Evolutionary conservation across 2,329 filamentous ascomycete species (phyloP).

Genomic region (Colletotrichum costaricense): DNA sequence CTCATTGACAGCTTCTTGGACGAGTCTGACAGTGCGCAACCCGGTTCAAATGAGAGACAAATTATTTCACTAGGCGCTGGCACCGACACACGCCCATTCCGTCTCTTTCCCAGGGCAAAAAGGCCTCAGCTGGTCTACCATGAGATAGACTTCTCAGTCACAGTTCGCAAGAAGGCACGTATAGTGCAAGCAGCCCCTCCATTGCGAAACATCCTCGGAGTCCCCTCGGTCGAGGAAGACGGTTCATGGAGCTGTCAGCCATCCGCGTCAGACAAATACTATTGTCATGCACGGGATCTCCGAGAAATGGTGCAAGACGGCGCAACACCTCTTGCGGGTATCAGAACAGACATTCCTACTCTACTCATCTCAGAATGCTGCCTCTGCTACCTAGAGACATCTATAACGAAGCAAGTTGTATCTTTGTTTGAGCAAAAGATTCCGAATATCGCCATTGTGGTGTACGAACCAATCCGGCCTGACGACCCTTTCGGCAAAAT

Average conservation of each 20-base stretch:
- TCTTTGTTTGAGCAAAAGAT: slow-evolving; percentile 70
- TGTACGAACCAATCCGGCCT: slow-evolving; percentile 92
- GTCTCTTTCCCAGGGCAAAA: slow-evolving; percentile 66
- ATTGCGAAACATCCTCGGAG: slow-evolving; percentile 52
- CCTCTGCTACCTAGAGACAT: slow-evolving; percentile 83
- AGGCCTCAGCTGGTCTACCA: slow-evolving; percentile 76
- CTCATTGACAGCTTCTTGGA: slow-evolving; percentile 80
- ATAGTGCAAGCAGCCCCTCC: slow-evolving; percentile 59
- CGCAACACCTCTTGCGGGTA: slow-evolving; percentile 43
- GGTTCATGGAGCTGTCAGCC: slow-evolving; percentile 57
- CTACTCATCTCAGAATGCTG: slow-evolving; percentile 95
- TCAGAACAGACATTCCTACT: slow-evolving; percentile 75
- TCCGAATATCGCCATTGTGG: slow-evolving; percentile 65
- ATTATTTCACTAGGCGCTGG: slow-evolving; percentile 94
- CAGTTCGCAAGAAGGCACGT: slow-evolving; percentile 74
- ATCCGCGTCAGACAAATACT: slow-evolving; percentile 55
- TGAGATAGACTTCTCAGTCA: slow-evolving; percentile 88
- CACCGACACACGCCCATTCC: slow-evolving; percentile 90
- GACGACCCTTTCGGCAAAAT: slow-evolving; percentile 88
- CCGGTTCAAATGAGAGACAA: slow-evolving; percentile 64
- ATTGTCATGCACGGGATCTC: slow-evolving; percentile 77
- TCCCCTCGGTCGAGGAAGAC: slow-evolving; percentile 43
- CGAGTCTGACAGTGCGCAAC: slow-evolving; percentile 41
- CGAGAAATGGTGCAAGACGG: slow-evolving; percentile 61
- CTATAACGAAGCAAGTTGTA: slow-evolving; percentile 73